Percentiles rank a stretch among this genome's conserved stretches.
Evolutionary conservation across 1,284 basidiomycete species (phyloP).

Genomic region (Psilocybe mexicana): DNA sequence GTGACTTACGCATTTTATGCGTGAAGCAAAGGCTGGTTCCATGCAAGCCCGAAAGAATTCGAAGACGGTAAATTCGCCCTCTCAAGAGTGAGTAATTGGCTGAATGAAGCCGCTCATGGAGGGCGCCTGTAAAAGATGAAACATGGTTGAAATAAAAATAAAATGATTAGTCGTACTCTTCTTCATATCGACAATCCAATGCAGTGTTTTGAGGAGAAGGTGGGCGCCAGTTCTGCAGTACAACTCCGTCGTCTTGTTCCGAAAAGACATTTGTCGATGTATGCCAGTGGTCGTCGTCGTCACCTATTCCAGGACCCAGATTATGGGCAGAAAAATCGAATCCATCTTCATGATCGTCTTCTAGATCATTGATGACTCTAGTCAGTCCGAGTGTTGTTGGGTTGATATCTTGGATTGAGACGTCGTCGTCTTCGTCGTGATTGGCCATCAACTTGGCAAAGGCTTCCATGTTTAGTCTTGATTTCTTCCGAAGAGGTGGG

Average conservation of each 20-base stretch:
- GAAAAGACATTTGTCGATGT: background rate
- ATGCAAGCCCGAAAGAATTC: background rate
- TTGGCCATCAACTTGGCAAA: slow-evolving; percentile 34
- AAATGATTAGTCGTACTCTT: slow-evolving; percentile 36
- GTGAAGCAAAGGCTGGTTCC: background rate
- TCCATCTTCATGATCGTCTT: slow-evolving; percentile 11
- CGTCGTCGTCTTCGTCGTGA: slow-evolving; percentile 10
- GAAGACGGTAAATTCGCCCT: slow-evolving; percentile 3
- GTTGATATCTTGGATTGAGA: slow-evolving; percentile 13
- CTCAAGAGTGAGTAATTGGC: slow-evolving; percentile 7
- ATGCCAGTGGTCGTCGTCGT: slow-evolving; percentile 3
- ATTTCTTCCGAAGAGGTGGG: slow-evolving; percentile 25
- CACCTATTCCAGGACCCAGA: background rate
- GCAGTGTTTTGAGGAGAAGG: slow-evolving; percentile 29
- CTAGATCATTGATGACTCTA: slow-evolving; percentile 12
- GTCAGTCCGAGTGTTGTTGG: slow-evolving; percentile 14
- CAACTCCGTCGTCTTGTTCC: slow-evolving; percentile 17
- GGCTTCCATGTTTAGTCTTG: slow-evolving; percentile 38
- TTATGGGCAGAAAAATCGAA: background rate
- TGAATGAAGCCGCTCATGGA: slow-evolving; percentile 19
- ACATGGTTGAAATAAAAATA: slow-evolving; percentile 5
- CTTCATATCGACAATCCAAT: slow-evolving; percentile 29
- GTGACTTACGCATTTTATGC: slow-evolving; percentile 19
- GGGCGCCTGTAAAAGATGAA: slow-evolving; percentile 23
- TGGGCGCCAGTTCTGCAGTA: slow-evolving; percentile 36